A percentile compares a stretch with the other conserved stretches of the same genome.
Conservation (phyloP, 2,329 filamentous ascomycete genomes). For the Pyricularia grisea region DNA sequence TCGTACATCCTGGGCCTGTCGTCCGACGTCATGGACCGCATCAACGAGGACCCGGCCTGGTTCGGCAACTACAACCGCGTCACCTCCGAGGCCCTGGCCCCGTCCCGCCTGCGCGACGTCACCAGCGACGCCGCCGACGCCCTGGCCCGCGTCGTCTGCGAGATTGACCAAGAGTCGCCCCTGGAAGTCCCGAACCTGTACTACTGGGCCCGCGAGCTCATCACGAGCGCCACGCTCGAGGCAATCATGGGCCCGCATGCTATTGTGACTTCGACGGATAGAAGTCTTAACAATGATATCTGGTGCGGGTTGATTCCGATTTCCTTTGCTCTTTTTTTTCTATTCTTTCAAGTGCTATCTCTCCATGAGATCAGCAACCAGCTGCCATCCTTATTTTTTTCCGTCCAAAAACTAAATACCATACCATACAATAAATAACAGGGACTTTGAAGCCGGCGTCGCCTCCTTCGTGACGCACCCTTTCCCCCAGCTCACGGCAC, state of each 20-base stretch:
- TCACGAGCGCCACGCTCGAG: background rate
- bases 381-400: too few species aligned
- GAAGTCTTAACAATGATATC: background rate
- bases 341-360: too few species aligned
- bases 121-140: background rate
- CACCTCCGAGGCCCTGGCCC: slow-evolving; percentile 26
- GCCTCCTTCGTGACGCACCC: slow-evolving; percentile 14
- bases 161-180: slow-evolving; percentile 29
- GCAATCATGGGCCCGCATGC: background rate
- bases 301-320: too few species aligned
- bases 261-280: background rate
- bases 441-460: slow-evolving; percentile 19
- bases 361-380: too few species aligned
- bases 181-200: slow-evolving; percentile 17
- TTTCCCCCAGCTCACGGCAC: slow-evolving; percentile 14
- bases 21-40: slow-evolving; percentile 24
- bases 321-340: too few species aligned
- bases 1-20: slow-evolving; percentile 27
- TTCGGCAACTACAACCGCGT: background rate
- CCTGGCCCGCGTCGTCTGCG: slow-evolving; percentile 12
- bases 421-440: slow-evolving; percentile 18
- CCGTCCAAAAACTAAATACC: too few species aligned
- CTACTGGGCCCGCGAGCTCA: slow-evolving; percentile 14
- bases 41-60: slow-evolving; percentile 9
- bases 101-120: background rate